Base-by-base conservation (phyloP, 2,329 filamentous ascomycete species). In the Biscogniauxia marginata region DNA sequence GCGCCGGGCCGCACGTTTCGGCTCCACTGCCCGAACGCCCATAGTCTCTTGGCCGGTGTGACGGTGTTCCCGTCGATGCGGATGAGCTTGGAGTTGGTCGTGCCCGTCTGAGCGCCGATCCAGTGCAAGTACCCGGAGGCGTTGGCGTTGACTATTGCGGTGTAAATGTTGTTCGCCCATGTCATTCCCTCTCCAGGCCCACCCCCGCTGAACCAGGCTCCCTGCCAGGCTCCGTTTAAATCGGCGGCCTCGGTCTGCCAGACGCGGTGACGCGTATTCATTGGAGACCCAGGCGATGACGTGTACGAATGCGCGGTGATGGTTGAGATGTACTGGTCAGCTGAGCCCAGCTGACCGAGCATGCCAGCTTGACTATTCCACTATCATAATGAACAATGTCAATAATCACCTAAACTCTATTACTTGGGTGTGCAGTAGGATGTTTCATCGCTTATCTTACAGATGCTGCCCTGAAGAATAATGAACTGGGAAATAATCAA, bases 191-290 rank as follows among this genome's bases (percentile, higher is more conserved):
- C 79, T 20, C 74, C 73, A 1, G 68, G 62, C 4, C 71, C 74
- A 18, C 77, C 75, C 55, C 64, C 71, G 4, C 63, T 61, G 57
- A 77, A 79, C 73, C 76, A 81, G 9, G 68, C 66, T 5, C 57
- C 71, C 7, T 73, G 70, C 46, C 66, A 71, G 45, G 66, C 71
- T 0, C 64, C 68, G 18, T 70, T 69, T 13, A 75, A 72, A 3
- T 74, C 78, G 70, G 57, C 73, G 23, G 72, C 76, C 59, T 81
- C 78, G 0, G 78, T 80, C 57, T 79, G 71, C 79, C 79, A 81
- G 20, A 74, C 74, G 39, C 70, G 69, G 21, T 73, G 67, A 4
- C 59, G 53, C 13, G 65, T 68, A 43, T 60, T 53, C 48, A 67
- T 63, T 7, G 65, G 60, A n/a, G 60, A 65, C 19, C 57, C 63